A percentile compares a stretch with the other conserved stretches of the same genome.
phyloP scores from a whole-genome alignment of 2,329 filamentous ascomycete species.

The Xylaria multiplex region DNA sequence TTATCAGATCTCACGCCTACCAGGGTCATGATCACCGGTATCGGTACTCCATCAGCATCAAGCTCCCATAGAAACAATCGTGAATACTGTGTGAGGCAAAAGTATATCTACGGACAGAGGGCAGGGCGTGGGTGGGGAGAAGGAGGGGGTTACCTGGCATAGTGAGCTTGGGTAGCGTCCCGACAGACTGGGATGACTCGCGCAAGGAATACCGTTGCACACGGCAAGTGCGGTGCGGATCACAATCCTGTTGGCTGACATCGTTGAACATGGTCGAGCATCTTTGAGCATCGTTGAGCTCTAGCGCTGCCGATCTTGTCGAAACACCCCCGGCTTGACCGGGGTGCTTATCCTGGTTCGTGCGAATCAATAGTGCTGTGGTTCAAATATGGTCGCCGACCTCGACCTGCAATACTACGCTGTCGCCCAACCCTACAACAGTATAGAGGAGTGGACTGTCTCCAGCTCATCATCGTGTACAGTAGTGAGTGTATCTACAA shows the following conservation, averaged over 20 bases:
- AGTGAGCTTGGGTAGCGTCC: slow-evolving; percentile 29
- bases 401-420: slow-evolving; percentile 34
- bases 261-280: slow-evolving; percentile 31
- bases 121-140: too few relatives aligned
- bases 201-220: slow-evolving; percentile 40
- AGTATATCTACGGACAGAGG: background rate
- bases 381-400: slow-evolving; percentile 38
- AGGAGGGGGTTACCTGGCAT: background rate
- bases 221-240: slow-evolving; percentile 39
- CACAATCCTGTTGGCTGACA: slow-evolving; percentile 39
- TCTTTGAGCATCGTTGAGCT: slow-evolving; percentile 18
- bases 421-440: slow-evolving; percentile 31
- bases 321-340: slow-evolving; percentile 15
- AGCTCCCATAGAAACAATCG: background rate
- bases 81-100: slow-evolving; percentile 10
- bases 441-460: background rate
- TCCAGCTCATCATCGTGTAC: slow-evolving; percentile 22
- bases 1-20: slow-evolving; percentile 8
- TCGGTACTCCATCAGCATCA: slow-evolving; percentile 1
- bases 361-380: slow-evolving; percentile 37
- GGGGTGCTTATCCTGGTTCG: slow-evolving; percentile 27
- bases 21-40: slow-evolving; percentile 11
- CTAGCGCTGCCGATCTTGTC: slow-evolving; percentile 36
- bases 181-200: slow-evolving; percentile 44
- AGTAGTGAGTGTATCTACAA: background rate